Percentiles rank a stretch among this genome's conserved stretches.
phyloP scores from a whole-genome alignment of 208 protist species.

The Vickermania ingenoplastis region DNA sequence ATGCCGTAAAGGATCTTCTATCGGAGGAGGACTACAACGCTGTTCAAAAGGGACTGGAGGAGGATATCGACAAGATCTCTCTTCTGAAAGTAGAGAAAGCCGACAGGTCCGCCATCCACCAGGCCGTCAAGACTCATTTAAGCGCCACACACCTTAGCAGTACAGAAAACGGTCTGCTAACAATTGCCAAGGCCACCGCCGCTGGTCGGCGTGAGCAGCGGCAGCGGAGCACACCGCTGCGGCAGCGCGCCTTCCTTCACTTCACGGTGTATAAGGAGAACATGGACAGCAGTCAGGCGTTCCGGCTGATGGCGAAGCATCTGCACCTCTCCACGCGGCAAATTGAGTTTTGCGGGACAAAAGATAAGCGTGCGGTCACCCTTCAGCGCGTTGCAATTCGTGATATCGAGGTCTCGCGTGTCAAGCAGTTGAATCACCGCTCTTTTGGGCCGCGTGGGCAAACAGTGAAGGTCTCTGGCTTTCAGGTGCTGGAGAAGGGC shows the following conservation, averaged over 20 bases:
- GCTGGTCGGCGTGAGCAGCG: constrained; percentile 42
- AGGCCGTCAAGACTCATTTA: constrained; percentile 44
- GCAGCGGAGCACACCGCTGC: constrained; percentile 43
- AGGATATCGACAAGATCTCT: constrained; percentile 8
- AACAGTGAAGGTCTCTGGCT: constrained; percentile 73
- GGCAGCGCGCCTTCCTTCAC: constrained; percentile 48
- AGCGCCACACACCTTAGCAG: constrained; percentile 52
- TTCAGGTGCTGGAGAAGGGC: constrained; percentile 35
- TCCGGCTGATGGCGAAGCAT: constrained; percentile 52
- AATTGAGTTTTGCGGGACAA: constrained; percentile 91
- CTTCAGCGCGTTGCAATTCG: constrained; percentile 82
- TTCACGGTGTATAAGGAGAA: constrained; percentile 95
- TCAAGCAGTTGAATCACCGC: constrained; percentile 53
- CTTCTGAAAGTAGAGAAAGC: constrained; percentile 41
- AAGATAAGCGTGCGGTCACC: constrained; percentile 93
- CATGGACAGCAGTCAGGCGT: constrained; percentile 73
- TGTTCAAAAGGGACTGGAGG: neutral
- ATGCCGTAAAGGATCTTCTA: neutral
- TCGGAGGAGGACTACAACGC: neutral
- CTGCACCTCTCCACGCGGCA: constrained; percentile 48
- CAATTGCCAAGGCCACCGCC: constrained; percentile 45
- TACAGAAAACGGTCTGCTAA: constrained; percentile 44
- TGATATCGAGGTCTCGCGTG: constrained; percentile 38
- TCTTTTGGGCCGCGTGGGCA: constrained; percentile 30
- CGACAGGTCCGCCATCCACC: constrained; percentile 44